A percentile compares a stretch with the other conserved stretches of the same genome.
phyloP scores from a whole-genome alignment of 1,284 basidiomycete species.

The Serendipita sp. region DNA sequence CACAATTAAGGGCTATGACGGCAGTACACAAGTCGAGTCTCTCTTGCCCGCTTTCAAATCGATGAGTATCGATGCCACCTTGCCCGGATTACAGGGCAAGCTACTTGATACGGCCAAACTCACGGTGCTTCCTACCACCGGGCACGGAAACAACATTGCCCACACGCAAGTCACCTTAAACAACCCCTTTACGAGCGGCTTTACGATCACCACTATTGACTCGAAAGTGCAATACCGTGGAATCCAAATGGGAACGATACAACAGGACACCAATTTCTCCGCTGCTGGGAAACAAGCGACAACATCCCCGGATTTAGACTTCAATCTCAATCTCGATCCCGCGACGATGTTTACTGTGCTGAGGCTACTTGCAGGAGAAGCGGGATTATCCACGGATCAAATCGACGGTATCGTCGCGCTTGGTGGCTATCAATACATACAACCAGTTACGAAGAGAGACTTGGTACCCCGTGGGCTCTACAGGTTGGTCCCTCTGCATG shows the following conservation, averaged over 20 bases:
- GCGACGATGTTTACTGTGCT: conserved; percentile 58
- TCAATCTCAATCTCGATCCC: conserved; percentile 62
- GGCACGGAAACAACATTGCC: conserved; percentile 46
- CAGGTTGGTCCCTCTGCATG: conserved; percentile 26
- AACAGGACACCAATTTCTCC: conserved; percentile 38
- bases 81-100: conserved; percentile 48
- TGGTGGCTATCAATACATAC: conserved; percentile 53
- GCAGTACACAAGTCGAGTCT: conserved; percentile 48
- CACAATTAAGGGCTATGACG: conserved; percentile 32
- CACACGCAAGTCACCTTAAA: conserved; percentile 49
- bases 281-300: conserved; percentile 41
- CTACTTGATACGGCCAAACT: conserved; percentile 41
- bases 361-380: conserved; percentile 48
- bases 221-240: conserved; percentile 53
- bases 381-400: conserved; percentile 44
- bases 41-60: conserved; percentile 49
- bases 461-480: conserved; percentile 28
- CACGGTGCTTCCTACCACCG: conserved; percentile 53
- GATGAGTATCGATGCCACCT: conserved; percentile 40
- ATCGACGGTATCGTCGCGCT: conserved; percentile 56
- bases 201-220: conserved; percentile 48
- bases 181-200: conserved; percentile 55
- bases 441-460: conserved; percentile 20
- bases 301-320: conserved; percentile 41
- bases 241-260: conserved; percentile 51